Percentiles rank a stretch among this genome's conserved stretches.
These are phyloP conservation scores for Papilionanthe hybrid DNA, from an alignment of 116 monocot species.

Conservation along the genomic window DNA sequence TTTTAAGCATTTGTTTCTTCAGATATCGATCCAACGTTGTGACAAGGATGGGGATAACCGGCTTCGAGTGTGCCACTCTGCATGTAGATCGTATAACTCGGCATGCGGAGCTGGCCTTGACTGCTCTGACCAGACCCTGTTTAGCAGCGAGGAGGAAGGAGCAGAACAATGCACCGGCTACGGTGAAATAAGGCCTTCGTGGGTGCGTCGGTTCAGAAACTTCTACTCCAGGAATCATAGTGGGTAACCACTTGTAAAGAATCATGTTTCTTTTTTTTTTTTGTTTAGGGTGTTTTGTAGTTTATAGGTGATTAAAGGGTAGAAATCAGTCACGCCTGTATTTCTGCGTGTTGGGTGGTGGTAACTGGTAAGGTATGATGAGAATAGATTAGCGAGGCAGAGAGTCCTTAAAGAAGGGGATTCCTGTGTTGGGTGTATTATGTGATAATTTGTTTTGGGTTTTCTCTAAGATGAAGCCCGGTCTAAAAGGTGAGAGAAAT, in stretches of 20 bases:
- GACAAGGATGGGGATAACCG: conserved; percentile 94
- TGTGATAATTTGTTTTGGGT: background rate
- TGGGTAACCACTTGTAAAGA: background rate
- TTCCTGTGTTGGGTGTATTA: background rate
- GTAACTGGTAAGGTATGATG: background rate
- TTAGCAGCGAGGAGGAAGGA: conserved; percentile 81
- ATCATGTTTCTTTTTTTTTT: background rate
- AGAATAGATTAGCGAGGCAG: background rate
- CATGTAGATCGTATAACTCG: conserved; percentile 72
- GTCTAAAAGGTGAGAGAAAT: background rate
- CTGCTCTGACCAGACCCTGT: conserved; percentile 92
- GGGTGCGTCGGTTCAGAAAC: conserved; percentile 50
- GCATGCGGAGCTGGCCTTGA: conserved; percentile 87
- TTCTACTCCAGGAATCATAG: conserved; percentile 33
- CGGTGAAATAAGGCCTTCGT: conserved; percentile 68
- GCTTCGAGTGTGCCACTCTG: conserved; percentile 93
- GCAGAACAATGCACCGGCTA: conserved; percentile 92
- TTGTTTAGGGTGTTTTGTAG: background rate
- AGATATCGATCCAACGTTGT: conserved; percentile 95
- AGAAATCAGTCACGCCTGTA: conserved; percentile 1
- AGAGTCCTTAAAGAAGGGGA: conserved; percentile 9
- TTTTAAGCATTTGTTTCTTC: conserved; percentile 10
- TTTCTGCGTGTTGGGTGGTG: too few species aligned
- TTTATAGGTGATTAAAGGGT: conserved; percentile 4
- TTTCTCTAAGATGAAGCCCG: conserved; percentile 2